Conservation (phyloP, 2,329 filamentous ascomycete species). For the Tolypocladium ophioglossoides region DNA sequence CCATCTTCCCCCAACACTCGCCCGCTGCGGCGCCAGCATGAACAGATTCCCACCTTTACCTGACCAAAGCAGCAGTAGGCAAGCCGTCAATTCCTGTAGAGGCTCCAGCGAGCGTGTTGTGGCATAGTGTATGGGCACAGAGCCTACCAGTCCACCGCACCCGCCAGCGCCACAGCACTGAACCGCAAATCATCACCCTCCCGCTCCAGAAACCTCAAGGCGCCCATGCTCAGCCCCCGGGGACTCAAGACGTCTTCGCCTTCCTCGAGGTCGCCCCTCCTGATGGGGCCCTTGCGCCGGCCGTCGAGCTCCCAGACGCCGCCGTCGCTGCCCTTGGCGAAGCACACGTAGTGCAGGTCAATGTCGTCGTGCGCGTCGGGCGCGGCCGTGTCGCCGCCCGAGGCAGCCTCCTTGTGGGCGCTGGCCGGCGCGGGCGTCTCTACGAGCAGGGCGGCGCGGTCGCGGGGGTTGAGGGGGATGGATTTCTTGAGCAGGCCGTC, state of each 20-base stretch:
- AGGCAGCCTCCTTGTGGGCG: constrained; percentile 70
- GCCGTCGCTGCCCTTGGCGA: constrained; percentile 65
- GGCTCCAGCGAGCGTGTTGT: no score
- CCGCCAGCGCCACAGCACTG: constrained; percentile 46
- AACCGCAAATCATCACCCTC: constrained; percentile 47
- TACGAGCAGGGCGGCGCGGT: constrained; percentile 67
- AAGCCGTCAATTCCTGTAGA: no score
- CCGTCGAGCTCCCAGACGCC: constrained; percentile 52
- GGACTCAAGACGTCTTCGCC: constrained; percentile 66
- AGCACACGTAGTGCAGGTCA: constrained; percentile 95
- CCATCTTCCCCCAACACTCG: neutral
- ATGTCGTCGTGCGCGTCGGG: constrained; percentile 70
- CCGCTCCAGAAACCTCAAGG: constrained; percentile 44
- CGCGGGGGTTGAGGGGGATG: constrained; percentile 53
- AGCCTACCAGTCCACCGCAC: constrained; percentile 31
- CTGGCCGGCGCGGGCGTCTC: constrained; percentile 62
- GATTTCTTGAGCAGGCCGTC: constrained; percentile 57
- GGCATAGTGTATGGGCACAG: neutral
- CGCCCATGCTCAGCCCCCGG: constrained; percentile 62
- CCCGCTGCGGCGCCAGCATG: neutral
- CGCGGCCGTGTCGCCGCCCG: constrained; percentile 65
- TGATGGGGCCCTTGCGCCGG: constrained; percentile 45
- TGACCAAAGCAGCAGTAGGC: neutral
- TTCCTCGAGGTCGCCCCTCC: constrained; percentile 40
- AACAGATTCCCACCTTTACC: neutral